Base-by-base conservation (phyloP, 2,329 filamentous ascomycete genomes). In the Trichoderma brevicompactum region DNA sequence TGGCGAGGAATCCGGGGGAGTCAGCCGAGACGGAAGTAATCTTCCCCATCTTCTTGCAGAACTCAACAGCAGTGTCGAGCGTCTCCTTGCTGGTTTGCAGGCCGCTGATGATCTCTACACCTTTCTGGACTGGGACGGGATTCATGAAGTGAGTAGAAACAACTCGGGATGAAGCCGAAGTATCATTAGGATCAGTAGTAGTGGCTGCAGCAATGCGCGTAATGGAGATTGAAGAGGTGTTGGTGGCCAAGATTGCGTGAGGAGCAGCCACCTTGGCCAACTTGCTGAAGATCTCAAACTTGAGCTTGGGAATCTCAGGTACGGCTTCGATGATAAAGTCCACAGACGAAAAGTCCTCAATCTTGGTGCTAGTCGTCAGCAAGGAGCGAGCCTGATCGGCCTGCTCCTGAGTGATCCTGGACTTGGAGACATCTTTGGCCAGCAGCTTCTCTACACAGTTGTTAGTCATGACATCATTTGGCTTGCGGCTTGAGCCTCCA, bases 91-190 rank as follows among this genome's bases (percentile, higher is more conserved):
- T 95, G 2, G 95, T 99, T 78, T 99, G 95, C 36, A 99, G 83
- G 36, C 93, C 95, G 59, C 91, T 89, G 76, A 99, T 98, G 73
- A 99, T 97, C 80, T 99, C 95, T 5, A 99, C 95, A 60, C 95
- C 95, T 79, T 97, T 97, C 76, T 98, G 95, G 38, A 99, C 81
- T 2, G 95, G 95, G 0, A 99, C 95, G 0, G 95, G 95, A 82
- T 99, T 99, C 95, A 99, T 99, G 80, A 99, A 99, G 79, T 99
- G 95, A 15, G 95, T 98, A 59, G 92, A 92, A 64, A 99, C 88
- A 9, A 99, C 95, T 54, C 95, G 90, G 6, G 92, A 94, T 49
- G 92, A 90, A 46, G 89, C 91, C 49, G 89, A 89, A 28, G 92
- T 88, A 73, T 97, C 91, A 17, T 82, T 94, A 0, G 92, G 90